Conservation (phyloP, 768 basidiomycete species). For the Boletus bicolor region DNA sequence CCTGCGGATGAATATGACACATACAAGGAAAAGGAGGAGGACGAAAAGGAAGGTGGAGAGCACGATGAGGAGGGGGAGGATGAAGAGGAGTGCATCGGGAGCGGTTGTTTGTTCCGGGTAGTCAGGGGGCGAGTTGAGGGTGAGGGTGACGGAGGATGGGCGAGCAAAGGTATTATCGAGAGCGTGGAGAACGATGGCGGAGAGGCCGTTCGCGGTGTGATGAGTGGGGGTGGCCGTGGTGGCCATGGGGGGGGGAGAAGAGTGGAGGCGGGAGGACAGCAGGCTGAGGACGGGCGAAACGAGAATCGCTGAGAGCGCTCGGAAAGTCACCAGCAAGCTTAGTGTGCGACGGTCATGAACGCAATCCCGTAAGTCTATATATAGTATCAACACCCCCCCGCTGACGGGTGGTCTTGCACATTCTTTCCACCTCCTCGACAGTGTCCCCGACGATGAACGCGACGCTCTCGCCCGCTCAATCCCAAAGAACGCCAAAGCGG, state of each 20-base stretch:
- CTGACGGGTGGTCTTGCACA: conserved; percentile 6
- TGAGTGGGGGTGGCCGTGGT: conserved; percentile 4
- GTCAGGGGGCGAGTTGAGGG: conserved; percentile 9
- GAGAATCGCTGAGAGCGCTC: background rate
- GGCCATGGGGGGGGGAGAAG: conserved; percentile 3
- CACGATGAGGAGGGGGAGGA: conserved; percentile 92
- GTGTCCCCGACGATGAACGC: conserved; percentile 37
- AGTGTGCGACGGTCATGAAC: conserved; percentile 9
- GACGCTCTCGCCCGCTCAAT: conserved; percentile 47
- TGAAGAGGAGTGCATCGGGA: conserved; percentile 74
- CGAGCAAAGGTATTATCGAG: conserved; percentile 1
- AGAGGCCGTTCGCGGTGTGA: conserved; percentile 1
- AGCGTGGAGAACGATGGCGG: conserved; percentile 5
- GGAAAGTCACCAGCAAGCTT: too few species aligned
- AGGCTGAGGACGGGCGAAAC: background rate
- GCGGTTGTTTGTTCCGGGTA: conserved; percentile 25
- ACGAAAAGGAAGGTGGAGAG: conserved; percentile 91
- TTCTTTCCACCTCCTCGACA: background rate
- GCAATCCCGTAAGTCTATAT: conserved; percentile 10
- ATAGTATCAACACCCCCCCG: conserved; percentile 17
- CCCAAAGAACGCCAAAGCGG: conserved; percentile 50
- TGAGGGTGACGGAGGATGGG: conserved; percentile 2
- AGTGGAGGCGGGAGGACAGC: background rate
- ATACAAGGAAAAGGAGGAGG: conserved; percentile 86
- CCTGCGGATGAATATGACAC: conserved; percentile 78